A percentile compares a stretch with the other conserved stretches of the same genome.
Conservation (phyloP, 768 basidiomycete species). For the Boletus barrowsii region DNA sequence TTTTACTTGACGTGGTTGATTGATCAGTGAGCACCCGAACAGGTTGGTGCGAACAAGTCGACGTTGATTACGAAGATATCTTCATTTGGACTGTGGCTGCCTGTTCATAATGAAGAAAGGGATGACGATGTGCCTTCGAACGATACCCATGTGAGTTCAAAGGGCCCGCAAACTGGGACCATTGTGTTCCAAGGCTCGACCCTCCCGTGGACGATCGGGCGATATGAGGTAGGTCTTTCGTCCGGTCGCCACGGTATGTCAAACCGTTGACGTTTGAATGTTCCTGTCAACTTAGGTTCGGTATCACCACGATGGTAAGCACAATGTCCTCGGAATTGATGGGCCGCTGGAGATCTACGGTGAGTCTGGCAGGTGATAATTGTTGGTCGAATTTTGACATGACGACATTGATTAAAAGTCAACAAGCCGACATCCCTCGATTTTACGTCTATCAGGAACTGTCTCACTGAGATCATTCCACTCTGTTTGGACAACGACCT, state of each 20-base stretch:
- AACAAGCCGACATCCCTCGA: slow-evolving; percentile 63
- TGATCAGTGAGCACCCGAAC: neutral
- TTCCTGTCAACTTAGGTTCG: slow-evolving; percentile 50
- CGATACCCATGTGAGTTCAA: slow-evolving; percentile 33
- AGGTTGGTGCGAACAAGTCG: slow-evolving; percentile 88
- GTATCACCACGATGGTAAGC: slow-evolving; percentile 96
- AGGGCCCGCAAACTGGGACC: slow-evolving; percentile 51
- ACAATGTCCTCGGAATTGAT: slow-evolving; percentile 88
- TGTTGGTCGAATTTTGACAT: neutral
- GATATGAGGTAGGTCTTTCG: slow-evolving; percentile 60
- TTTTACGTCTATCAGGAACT: slow-evolving; percentile 61
- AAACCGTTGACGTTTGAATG: neutral
- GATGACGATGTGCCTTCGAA: slow-evolving; percentile 77
- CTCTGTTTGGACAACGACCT: slow-evolving; percentile 87
- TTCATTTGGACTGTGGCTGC: slow-evolving; percentile 89
- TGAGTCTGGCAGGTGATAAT: slow-evolving; percentile 36
- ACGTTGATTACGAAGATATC: slow-evolving; percentile 79
- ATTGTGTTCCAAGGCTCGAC: slow-evolving; percentile 75
- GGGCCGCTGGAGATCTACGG: slow-evolving; percentile 89
- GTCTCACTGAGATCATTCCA: slow-evolving; percentile 74
- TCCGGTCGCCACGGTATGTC: neutral
- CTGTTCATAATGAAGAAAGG: slow-evolving; percentile 90
- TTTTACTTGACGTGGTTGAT: neutral
- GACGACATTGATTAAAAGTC: slow-evolving; percentile 43
- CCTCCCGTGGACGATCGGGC: slow-evolving; percentile 82